phyloP scores from a whole-genome alignment of 2,329 filamentous ascomycete species.

The Fusarium sp. region DNA sequence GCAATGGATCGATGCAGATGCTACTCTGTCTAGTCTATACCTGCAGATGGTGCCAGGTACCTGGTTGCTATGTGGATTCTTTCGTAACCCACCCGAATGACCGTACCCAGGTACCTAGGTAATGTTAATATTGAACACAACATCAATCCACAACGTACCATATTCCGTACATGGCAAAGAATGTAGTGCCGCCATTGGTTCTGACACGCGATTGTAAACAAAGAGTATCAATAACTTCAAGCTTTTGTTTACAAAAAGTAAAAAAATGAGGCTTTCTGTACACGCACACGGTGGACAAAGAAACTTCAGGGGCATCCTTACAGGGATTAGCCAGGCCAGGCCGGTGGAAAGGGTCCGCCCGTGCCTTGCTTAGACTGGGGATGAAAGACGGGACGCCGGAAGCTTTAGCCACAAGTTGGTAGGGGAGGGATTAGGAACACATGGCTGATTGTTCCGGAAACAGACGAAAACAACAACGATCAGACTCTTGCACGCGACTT shows the following conservation, averaged over 20 bases:
- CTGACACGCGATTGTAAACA: not conserved
- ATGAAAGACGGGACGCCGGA: not conserved
- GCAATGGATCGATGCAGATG: not conserved
- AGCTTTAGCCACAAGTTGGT: not conserved
- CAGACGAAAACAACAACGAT: not conserved
- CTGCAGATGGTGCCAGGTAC: not conserved
- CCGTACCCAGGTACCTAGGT: no score
- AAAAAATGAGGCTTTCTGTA: constrained; percentile 19
- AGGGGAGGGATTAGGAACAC: not conserved
- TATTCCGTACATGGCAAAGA: not conserved
- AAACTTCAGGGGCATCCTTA: constrained; percentile 21
- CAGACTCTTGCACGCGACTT: not conserved
- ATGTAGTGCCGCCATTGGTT: not conserved
- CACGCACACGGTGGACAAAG: not conserved
- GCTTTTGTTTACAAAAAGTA: constrained; percentile 17
- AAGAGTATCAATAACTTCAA: not conserved
- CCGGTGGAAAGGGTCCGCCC: constrained; percentile 13
- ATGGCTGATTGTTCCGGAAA: not conserved
- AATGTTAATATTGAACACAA: not conserved
- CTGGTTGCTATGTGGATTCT: not conserved
- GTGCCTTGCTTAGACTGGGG: not conserved
- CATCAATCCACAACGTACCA: not conserved
- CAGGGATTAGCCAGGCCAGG: constrained; percentile 6
- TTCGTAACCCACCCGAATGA: not conserved
- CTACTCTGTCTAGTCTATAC: not conserved